Evolutionary conservation across 2,329 filamentous ascomycete species (phyloP).

Genomic region (Xylaria sp.): DNA sequence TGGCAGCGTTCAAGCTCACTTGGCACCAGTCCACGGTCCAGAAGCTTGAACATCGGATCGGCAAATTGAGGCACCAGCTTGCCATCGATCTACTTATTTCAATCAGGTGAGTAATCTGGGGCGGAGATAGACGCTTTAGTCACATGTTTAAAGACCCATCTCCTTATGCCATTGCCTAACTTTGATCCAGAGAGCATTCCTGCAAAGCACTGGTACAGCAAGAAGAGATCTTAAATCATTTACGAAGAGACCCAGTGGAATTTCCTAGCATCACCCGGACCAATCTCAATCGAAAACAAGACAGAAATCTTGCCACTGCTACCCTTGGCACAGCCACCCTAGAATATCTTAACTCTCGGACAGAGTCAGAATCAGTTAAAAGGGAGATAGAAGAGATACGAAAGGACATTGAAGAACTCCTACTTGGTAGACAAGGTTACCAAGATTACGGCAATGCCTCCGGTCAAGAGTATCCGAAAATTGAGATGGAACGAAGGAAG

Average conservation of each 20-base stretch:
- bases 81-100: background rate
- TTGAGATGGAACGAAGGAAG: background rate
- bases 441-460: background rate
- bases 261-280: background rate
- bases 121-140: background rate
- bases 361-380: background rate
- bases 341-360: constrained; percentile 1
- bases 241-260: background rate
- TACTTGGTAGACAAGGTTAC: background rate
- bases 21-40: background rate
- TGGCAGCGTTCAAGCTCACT: background rate
- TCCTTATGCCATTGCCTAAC: background rate
- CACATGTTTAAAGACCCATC: background rate
- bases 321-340: background rate
- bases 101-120: background rate
- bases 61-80: background rate
- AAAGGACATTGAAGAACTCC: background rate
- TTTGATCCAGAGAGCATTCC: background rate
- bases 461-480: background rate
- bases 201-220: background rate
- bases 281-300: background rate
- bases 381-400: background rate
- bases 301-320: too few species aligned
- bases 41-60: background rate
- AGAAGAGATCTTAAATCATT: background rate